Percentiles rank a stretch among this genome's conserved stretches.
These are phyloP conservation scores for Pezicula neosporulosa DNA, from an alignment of 2,329 filamentous ascomycete species.

Conservation along the genomic window DNA sequence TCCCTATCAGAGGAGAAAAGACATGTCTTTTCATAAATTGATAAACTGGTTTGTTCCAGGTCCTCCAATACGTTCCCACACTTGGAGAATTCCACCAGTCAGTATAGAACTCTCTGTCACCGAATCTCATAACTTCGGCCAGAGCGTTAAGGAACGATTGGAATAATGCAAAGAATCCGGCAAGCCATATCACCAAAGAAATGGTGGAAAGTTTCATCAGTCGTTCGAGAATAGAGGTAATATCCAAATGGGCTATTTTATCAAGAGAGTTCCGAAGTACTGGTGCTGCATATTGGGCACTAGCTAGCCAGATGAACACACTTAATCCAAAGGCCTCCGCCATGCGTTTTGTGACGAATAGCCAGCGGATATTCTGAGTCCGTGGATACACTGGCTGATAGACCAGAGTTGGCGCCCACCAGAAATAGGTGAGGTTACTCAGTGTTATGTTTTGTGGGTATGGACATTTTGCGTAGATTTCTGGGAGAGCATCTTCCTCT, in stretches of 20 bases:
- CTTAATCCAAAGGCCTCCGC: conserved; percentile 73
- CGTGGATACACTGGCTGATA: conserved; percentile 97
- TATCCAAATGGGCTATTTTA: conserved; percentile 77
- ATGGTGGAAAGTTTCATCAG: conserved; percentile 95
- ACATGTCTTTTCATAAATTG: conserved; percentile 95
- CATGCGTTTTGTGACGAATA: conserved; percentile 80
- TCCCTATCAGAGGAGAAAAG: conserved; percentile 80
- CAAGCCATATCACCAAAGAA: conserved; percentile 93
- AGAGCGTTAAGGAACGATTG: conserved; percentile 89
- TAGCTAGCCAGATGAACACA: conserved; percentile 93
- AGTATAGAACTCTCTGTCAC: conserved; percentile 90
- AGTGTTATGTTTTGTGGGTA: conserved; percentile 92
- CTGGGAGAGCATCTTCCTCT: conserved; percentile 68
- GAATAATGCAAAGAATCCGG: conserved; percentile 95
- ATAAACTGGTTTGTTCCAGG: conserved; percentile 97
- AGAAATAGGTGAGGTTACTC: conserved; percentile 87
- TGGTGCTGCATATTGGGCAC: conserved; percentile 90
- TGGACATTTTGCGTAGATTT: conserved; percentile 77
- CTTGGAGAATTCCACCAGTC: conserved; percentile 97
- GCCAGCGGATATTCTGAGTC: conserved; percentile 76
- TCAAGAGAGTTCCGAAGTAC: conserved; percentile 86
- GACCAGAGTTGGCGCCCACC: conserved; percentile 94
- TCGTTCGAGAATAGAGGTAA: conserved; percentile 80
- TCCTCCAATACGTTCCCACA: conserved; percentile 86
- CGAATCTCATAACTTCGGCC: conserved; percentile 86